Evolutionary conservation across 1,139 yeast genomes (phyloP).

Genomic region (Pichia sp.): DNA sequence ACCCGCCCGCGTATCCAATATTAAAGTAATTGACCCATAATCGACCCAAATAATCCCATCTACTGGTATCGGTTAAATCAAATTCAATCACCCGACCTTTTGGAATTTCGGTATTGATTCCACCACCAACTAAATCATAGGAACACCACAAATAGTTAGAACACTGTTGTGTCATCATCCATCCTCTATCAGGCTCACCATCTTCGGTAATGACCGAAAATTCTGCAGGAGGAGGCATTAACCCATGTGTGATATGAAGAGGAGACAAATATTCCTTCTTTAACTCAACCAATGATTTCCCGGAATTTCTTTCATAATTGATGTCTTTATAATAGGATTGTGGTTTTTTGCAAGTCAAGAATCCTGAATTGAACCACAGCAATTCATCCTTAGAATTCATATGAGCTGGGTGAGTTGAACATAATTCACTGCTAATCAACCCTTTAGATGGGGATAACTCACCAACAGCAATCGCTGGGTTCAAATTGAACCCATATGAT

Average conservation of each 20-base stretch:
- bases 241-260: constrained; percentile 38
- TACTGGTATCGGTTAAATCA: constrained; percentile 12
- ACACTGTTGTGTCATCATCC: constrained; percentile 49
- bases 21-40: constrained; percentile 25
- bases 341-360: constrained; percentile 48
- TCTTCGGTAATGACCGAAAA: constrained; percentile 19
- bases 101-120: constrained; percentile 19
- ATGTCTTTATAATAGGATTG: constrained; percentile 29
- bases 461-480: constrained; percentile 47
- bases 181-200: constrained; percentile 45
- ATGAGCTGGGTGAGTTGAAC: constrained; percentile 69
- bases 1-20: constrained; percentile 14
- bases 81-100: constrained; percentile 21
- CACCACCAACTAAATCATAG: constrained; percentile 39
- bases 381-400: constrained; percentile 37
- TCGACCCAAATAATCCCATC: constrained; percentile 23
- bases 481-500: constrained; percentile 38
- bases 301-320: constrained; percentile 21
- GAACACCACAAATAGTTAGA: constrained; percentile 54
- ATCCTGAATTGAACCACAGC: constrained; percentile 65
- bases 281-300: constrained; percentile 25
- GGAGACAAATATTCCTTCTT: constrained; percentile 34
- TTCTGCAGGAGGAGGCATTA: constrained; percentile 53
- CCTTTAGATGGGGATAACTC: constrained; percentile 25
- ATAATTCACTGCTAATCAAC: constrained; percentile 39